Percentiles rank a stretch among this genome's conserved stretches.
These are phyloP conservation scores for Aspergillus egyptiacus DNA, from an alignment of 495 filamentous ascomycete genomes.

Conservation along the genomic window DNA sequence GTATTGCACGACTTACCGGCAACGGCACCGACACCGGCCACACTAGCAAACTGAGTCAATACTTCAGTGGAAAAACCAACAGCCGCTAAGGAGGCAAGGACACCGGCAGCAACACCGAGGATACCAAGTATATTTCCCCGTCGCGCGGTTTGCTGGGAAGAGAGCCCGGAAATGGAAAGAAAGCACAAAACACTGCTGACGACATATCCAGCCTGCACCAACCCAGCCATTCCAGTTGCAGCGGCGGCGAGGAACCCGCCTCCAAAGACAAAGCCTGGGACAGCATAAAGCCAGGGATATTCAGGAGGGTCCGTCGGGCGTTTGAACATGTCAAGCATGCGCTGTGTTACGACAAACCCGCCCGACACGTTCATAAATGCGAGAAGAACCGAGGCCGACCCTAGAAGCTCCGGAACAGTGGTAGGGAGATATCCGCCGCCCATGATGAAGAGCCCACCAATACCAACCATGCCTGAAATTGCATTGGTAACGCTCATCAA, in stretches of 20 bases:
- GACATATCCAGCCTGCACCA: conserved; percentile 76
- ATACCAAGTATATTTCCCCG: conserved; percentile 78
- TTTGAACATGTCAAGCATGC: conserved; percentile 92
- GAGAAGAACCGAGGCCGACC: conserved; percentile 69
- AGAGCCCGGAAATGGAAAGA: conserved; percentile 62
- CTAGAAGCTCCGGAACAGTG: conserved; percentile 68
- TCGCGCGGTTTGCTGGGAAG: conserved; percentile 69
- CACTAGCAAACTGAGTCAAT: conserved; percentile 61
- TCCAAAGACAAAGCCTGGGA: conserved; percentile 66
- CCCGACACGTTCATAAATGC: conserved; percentile 79
- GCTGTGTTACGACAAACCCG: conserved; percentile 78
- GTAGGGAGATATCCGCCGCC: conserved; percentile 66
- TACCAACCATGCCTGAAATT: conserved; percentile 79
- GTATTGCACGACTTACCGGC: conserved; percentile 27
- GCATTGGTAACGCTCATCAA: conserved; percentile 85
- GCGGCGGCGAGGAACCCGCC: conserved; percentile 72
- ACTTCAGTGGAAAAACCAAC: conserved; percentile 71
- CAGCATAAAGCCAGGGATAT: conserved; percentile 75
- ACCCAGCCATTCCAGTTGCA: conserved; percentile 67
- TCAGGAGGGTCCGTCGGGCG: conserved; percentile 72
- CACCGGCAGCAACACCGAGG: conserved; percentile 68
- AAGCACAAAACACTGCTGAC: conserved; percentile 76
- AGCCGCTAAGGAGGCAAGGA: conserved; percentile 68
- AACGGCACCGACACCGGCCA: conserved; percentile 63
- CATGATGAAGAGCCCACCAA: conserved; percentile 78